Conservation (phyloP, 2,329 filamentous ascomycete genomes). For the Epichloe typhina region DNA sequence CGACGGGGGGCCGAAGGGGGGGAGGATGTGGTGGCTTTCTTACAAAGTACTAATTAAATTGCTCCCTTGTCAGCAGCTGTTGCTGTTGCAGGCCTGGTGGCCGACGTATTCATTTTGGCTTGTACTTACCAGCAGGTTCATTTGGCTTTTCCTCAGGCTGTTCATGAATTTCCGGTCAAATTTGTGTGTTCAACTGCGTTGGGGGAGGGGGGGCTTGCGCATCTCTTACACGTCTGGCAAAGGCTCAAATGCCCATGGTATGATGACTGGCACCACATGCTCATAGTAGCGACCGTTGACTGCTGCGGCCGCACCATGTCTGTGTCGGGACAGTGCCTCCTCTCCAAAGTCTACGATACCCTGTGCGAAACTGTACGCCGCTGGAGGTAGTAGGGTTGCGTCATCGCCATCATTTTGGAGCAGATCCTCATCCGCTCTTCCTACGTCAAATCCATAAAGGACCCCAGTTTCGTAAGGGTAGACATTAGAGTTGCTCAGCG, state of each 20-base stretch:
- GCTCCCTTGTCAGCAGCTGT: background rate
- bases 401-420: background rate
- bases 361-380: background rate
- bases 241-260: slow-evolving; percentile 34
- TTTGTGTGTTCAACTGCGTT: background rate
- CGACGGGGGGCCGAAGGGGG: background rate
- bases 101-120: background rate
- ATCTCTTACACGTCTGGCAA: slow-evolving; percentile 28
- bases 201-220: background rate
- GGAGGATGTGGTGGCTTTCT: slow-evolving; percentile 9
- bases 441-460: slow-evolving; percentile 1
- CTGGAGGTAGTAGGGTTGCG: background rate
- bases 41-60: slow-evolving; percentile 31
- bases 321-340: background rate
- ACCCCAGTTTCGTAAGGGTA: background rate
- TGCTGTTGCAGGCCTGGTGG: background rate
- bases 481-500: background rate
- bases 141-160: slow-evolving; percentile 45
- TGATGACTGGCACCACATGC: slow-evolving; percentile 48
- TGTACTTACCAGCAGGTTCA: slow-evolving; percentile 53
- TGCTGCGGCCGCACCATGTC: background rate
- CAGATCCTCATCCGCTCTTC: background rate
- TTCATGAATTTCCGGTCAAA: background rate
- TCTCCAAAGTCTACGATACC: slow-evolving; percentile 16
- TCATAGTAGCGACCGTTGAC: slow-evolving; percentile 45